phyloP scores from a whole-genome alignment of 164 flowering plant genomes.

The Buxus sempervirens region DNA sequence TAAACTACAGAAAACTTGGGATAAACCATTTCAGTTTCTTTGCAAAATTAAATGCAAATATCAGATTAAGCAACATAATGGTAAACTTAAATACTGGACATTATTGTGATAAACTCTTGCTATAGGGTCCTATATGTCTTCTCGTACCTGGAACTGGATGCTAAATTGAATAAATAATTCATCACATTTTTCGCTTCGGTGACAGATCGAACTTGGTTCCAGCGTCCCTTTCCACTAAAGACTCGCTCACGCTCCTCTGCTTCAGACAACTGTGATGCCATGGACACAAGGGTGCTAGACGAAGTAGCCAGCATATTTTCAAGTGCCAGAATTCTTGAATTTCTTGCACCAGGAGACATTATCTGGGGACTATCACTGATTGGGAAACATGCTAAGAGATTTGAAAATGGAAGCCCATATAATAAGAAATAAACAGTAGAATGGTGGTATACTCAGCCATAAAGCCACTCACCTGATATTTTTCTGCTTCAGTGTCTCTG shows the following conservation, averaged over 20 bases:
- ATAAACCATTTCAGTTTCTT: too few species aligned
- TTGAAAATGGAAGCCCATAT: background rate
- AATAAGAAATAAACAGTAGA: background rate
- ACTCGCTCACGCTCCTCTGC: slow-evolving; percentile 92
- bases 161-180: slow-evolving; percentile 75
- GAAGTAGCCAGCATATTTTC: slow-evolving; percentile 94
- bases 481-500: slow-evolving; percentile 36
- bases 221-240: slow-evolving; percentile 86
- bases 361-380: slow-evolving; percentile 47
- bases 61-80: too few species aligned
- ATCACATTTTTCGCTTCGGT: slow-evolving; percentile 90
- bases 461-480: slow-evolving; percentile 36
- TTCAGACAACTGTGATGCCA: slow-evolving; percentile 97
- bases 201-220: slow-evolving; percentile 93
- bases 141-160: slow-evolving; percentile 79
- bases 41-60: too few species aligned
- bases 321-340: slow-evolving; percentile 89
- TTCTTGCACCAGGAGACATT: slow-evolving; percentile 98
- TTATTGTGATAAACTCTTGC: background rate
- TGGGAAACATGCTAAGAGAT: background rate
- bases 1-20: too few species aligned
- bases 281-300: slow-evolving; percentile 79
- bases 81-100: too few species aligned
- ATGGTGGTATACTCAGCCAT: background rate
- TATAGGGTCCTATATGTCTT: background rate